A percentile compares a stretch with the other conserved stretches of the same genome.
Conservation (phyloP, 2,329 filamentous ascomycete species). For the Monilinia vaccinii-corymbosi region DNA sequence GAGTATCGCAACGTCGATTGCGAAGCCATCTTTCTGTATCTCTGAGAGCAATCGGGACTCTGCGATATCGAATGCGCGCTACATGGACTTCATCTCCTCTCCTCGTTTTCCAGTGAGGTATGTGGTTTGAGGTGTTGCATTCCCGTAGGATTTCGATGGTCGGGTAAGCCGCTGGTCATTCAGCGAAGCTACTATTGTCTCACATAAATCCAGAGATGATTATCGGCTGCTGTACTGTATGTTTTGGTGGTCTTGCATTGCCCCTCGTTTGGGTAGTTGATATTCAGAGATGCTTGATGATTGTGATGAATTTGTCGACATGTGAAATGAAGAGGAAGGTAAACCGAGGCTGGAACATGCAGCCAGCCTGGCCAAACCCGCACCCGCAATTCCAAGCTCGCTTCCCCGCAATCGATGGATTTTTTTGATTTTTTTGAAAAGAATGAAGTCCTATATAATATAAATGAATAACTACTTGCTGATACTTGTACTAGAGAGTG, state of each 20-base stretch:
- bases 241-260: background rate
- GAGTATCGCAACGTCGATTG: constrained; percentile 76
- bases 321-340: constrained; percentile 1
- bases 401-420: constrained; percentile 6
- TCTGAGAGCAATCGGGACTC: background rate
- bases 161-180: background rate
- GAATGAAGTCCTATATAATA: too few species aligned
- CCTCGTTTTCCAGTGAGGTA: background rate
- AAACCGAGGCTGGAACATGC: constrained; percentile 7
- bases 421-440: background rate
- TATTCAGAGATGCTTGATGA: background rate
- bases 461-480: too few species aligned
- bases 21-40: constrained; percentile 56
- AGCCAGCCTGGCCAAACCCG: background rate
- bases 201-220: background rate
- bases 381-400: constrained; percentile 1
- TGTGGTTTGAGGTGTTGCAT: background rate
- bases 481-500: too few species aligned
- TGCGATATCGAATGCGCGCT: constrained; percentile 1
- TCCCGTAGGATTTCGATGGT: background rate
- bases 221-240: background rate
- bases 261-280: background rate
- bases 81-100: constrained; percentile 6
- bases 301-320: background rate
- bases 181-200: background rate